A percentile compares a stretch with the other conserved stretches of the same genome.
Evolutionary conservation across 1,139 yeast species (phyloP).

Genomic region (Hyphopichia wangnamkhiaoensis): DNA sequence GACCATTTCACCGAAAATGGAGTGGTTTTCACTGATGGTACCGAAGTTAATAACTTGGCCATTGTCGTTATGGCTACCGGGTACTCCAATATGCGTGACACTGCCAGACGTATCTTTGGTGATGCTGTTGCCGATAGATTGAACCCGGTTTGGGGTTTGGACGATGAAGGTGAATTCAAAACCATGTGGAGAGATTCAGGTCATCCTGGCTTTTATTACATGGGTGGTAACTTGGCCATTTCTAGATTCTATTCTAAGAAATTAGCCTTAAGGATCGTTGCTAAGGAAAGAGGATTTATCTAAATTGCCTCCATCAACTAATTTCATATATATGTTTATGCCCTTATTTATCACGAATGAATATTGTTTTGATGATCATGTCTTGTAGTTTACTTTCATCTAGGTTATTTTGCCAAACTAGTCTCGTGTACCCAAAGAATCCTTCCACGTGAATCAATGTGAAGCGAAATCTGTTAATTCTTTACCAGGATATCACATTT

Average conservation of each 20-base stretch:
- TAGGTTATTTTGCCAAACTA: too few relatives aligned
- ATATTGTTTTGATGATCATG: too few relatives aligned
- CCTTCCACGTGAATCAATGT: too few relatives aligned
- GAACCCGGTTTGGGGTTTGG: constrained; percentile 34
- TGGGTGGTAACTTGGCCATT: constrained; percentile 41
- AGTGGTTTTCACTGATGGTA: constrained; percentile 40
- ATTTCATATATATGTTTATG: background rate
- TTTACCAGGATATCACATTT: too few relatives aligned
- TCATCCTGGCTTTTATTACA: constrained; percentile 36
- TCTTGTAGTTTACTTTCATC: too few relatives aligned
- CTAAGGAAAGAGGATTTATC: constrained; percentile 15
- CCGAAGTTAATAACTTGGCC: constrained; percentile 30
- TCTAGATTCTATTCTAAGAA: constrained; percentile 35
- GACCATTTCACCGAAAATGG: constrained; percentile 33
- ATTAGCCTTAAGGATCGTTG: constrained; percentile 33
- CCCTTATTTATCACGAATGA: background rate
- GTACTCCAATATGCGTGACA: constrained; percentile 41
- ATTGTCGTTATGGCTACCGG: constrained; percentile 48
- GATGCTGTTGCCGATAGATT: constrained; percentile 28
- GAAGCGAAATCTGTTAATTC: too few relatives aligned
- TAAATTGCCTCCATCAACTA: background rate
- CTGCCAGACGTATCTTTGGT: constrained; percentile 37
- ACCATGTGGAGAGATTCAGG: constrained; percentile 39
- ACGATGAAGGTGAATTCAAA: constrained; percentile 36
- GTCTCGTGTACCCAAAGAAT: too few relatives aligned